Evolutionary conservation across 192 early-diverging fungal genomes (phyloP), one percentile per base, ranked within the genome.

Genomic region (Thoreauomyces humboldtii): DNA sequence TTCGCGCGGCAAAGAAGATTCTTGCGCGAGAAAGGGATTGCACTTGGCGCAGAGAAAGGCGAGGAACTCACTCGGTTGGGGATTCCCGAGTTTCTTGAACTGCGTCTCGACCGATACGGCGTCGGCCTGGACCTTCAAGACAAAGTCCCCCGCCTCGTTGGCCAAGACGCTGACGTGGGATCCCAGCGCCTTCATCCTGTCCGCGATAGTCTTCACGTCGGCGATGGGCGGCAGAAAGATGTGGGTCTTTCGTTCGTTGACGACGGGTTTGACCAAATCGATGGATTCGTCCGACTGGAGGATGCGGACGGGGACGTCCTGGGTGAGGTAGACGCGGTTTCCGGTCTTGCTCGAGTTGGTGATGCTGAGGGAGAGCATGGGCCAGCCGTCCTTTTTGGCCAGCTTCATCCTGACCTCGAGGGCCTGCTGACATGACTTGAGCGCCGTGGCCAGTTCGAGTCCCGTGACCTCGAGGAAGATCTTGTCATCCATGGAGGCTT

Each of bases 201-300:
- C 82, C 2, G 81, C 78, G 21, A 92, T 81, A 29, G 77, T 80
- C 17, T 81, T 73, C n/a, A 93, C 63, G 52, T 71, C 78, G 36
- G 74, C 69, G n/a, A 93, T 61, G 9, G 81, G 81, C 9, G 91
- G 91, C 54, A 92, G 75, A 77, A 92, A 86, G 38, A 93, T 88
- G 44, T 90, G 86, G 12, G 72, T 72, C 19, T 73, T 78, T 17
- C 79, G 73, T 4, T 76, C 69, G 0, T 78, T 77, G 2, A 89
- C 76, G 62, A 82, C 69, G 7, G 88, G 85, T 59, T 89, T 81
- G 7, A 70, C 47, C 32, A 89, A 74, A n/a, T 77, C 72, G 3
- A 77, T 73, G 55, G 85, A 77, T 63, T 87, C 82, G 44, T 63
- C 43, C 1, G 73, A 48, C 17, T 73, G 67, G 36, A 90, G 62